Evolutionary conservation across 2,329 filamentous ascomycete genomes (phyloP), one percentile per base, ranked within the genome.

Genomic region (Talaromyces sp.): DNA sequence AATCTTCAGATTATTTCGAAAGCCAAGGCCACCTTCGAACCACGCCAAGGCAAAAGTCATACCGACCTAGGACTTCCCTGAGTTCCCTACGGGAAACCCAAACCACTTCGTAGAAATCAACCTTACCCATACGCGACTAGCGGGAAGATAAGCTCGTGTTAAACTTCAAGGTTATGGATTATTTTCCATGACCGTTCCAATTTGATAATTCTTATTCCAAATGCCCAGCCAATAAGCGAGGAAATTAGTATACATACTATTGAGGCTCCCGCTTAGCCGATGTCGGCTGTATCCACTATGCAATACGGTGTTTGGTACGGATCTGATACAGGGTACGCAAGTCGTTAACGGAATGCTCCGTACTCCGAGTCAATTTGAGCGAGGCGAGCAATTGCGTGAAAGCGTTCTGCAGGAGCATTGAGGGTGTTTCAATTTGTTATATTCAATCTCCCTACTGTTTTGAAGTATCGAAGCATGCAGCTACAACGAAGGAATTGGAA

Each of bases 211-310:
- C 37, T 62, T 54, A 52, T 33, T 35, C 16, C 48, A 19, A n/a
- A 16, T 16, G 52, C 33, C 52, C 52, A 43, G 39, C 54, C 54
- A 64, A 64, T 58, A 58, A 59, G 41, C 62, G 43, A 45, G 62
- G 27, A 56, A 33, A 31, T 41, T 27, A 43, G 8, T 11, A 31
- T 24, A 19, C 3, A 7, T 16, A 19, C 48, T 60, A 39, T 35
- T 65, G 64, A 60, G 60, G 64, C 60, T 65, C 64, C 64, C 59
- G 47, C 60, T 52, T 59, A 59, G 45, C 62, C 63, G 64, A 65
- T 52, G 50, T 65, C 64, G 64, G 64, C 54, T 60, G 50, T 43
- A 58, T 41, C 39, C 58, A 57, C 56, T 58, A 47, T 64, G 45
- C 37, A 58, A 41, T 65, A 61, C 63, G 35, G 45, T 24, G 50